Evolutionary conservation across 257 asterid genomes (phyloP).

Genomic region (Striga asiatica): DNA sequence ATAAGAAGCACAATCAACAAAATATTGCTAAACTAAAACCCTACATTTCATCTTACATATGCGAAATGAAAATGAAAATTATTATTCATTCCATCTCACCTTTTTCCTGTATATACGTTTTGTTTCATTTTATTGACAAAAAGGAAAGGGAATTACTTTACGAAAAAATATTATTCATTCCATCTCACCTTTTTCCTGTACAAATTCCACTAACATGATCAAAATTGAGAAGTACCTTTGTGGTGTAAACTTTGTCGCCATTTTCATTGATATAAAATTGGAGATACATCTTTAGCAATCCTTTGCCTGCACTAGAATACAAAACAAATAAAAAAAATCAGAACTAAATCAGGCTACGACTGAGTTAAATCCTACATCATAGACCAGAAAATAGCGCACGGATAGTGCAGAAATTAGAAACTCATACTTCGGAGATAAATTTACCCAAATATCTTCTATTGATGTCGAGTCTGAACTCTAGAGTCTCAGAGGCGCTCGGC

Average conservation of each 20-base stretch:
- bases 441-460: neutral
- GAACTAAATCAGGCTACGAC: neutral
- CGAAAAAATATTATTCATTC: too few species aligned
- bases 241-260: conserved; percentile 45
- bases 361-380: neutral
- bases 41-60: neutral
- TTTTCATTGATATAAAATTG: conserved; percentile 43
- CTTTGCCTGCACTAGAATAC: conserved; percentile 16
- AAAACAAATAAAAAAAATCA: too few species aligned
- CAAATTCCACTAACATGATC: too few species aligned
- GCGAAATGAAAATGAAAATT: too few species aligned
- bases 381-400: neutral
- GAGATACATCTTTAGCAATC: conserved; percentile 32
- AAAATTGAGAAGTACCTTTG: conserved; percentile 21
- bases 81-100: too few species aligned
- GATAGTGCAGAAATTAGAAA: neutral
- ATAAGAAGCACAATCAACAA: too few species aligned
- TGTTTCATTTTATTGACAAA: too few species aligned
- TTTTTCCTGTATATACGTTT: too few species aligned
- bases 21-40: neutral
- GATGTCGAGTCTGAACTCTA: neutral
- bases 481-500: neutral
- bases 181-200: too few species aligned
- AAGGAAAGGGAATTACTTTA: too few species aligned
- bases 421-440: neutral